A percentile compares a stretch with the other conserved stretches of the same genome.
Evolutionary conservation across 2,329 filamentous ascomycete species (phyloP).

Genomic region (Eurotiales sp.): DNA sequence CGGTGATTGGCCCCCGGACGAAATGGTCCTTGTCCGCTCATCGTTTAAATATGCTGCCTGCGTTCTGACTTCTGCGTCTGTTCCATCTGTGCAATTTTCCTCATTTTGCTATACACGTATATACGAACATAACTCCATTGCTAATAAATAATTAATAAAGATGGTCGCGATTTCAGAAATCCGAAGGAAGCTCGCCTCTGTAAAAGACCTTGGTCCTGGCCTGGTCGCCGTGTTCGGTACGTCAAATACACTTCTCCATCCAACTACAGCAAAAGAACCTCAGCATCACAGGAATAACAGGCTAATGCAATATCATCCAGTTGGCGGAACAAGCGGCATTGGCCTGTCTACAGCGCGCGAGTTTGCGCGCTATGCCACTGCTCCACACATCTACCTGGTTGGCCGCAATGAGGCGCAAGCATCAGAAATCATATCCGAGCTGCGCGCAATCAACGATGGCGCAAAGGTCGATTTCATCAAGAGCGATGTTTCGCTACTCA

Average conservation of each 20-base stretch:
- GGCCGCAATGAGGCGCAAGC: conserved; percentile 41
- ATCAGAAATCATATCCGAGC: conserved; percentile 38
- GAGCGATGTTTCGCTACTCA: conserved; percentile 48
- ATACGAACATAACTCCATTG: not conserved
- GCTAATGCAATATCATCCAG: conserved; percentile 8
- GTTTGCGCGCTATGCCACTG: conserved; percentile 39
- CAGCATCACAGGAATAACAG: not conserved
- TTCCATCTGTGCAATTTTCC: no score
- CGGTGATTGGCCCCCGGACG: no score
- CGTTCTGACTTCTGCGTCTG: no score
- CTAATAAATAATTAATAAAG: not conserved
- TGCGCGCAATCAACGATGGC: conserved; percentile 40
- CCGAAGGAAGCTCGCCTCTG: conserved; percentile 8
- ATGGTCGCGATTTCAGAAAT: conserved; percentile 15
- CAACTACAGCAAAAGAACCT: not conserved
- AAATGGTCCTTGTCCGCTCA: no score
- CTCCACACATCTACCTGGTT: conserved; percentile 51
- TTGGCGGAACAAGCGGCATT: conserved; percentile 56
- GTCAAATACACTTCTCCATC: not conserved
- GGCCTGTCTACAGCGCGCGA: conserved; percentile 48
- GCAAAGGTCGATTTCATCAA: conserved; percentile 49
- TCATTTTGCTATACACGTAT: no score
- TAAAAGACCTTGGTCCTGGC: conserved; percentile 15
- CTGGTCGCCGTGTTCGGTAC: conserved; percentile 17
- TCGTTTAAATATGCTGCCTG: no score